A percentile compares a stretch with the other conserved stretches of the same genome.
Evolutionary conservation across 2,329 filamentous ascomycete genomes (phyloP).

Genomic region (Pseudogymnoascus sp.): DNA sequence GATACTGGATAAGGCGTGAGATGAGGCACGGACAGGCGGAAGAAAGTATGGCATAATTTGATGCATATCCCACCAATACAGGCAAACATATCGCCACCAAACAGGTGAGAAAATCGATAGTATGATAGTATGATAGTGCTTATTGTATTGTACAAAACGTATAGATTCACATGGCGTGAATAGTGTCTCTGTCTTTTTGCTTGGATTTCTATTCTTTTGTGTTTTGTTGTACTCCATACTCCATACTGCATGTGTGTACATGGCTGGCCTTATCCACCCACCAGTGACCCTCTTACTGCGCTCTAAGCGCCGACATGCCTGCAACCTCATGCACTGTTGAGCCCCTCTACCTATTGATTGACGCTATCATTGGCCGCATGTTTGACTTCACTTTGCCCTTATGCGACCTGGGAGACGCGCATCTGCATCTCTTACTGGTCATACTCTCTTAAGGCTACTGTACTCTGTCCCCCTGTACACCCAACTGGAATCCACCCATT

Average conservation of each 20-base stretch:
- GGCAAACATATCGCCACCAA: not conserved
- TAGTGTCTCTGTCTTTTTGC: not conserved
- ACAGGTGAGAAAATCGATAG: not conserved
- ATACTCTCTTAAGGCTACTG: constrained; percentile 11
- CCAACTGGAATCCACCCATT: constrained; percentile 4
- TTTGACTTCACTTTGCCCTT: not conserved
- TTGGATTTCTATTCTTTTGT: not conserved
- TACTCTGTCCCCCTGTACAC: not conserved
- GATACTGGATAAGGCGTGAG: not conserved
- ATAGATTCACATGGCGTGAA: not conserved
- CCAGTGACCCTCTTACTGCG: not conserved
- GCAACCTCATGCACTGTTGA: constrained; percentile 13
- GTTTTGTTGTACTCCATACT: not conserved
- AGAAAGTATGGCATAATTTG: not conserved
- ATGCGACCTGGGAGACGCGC: constrained; percentile 22
- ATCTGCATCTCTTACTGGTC: constrained; percentile 21
- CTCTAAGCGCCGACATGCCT: constrained; percentile 16
- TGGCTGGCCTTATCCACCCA: not conserved
- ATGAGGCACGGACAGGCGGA: not conserved
- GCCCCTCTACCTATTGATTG: not conserved
- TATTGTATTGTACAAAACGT: not conserved
- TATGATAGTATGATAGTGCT: not conserved
- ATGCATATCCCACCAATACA: not conserved
- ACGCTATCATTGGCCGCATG: constrained; percentile 11
- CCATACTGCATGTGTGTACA: not conserved